Evolutionary conservation across 192 early-diverging fungal genomes (phyloP).

Genomic region (Coemansia sp.): DNA sequence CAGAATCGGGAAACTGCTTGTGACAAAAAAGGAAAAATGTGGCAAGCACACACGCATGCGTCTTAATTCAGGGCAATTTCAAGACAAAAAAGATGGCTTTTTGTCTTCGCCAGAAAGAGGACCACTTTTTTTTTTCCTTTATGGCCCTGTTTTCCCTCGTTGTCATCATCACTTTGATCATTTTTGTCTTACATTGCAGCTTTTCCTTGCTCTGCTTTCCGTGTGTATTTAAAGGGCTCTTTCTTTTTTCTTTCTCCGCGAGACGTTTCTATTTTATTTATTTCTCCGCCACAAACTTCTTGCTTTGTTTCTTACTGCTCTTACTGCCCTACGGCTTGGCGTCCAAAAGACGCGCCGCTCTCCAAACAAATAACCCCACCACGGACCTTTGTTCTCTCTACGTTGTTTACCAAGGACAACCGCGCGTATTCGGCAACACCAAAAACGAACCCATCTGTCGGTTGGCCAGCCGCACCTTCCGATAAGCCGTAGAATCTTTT

Average conservation of each 20-base stretch:
- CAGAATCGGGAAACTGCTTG: neutral
- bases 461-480: too few relatives aligned
- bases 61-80: neutral
- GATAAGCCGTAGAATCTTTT: too few relatives aligned
- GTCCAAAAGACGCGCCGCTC: neutral
- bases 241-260: too few relatives aligned
- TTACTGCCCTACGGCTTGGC: neutral
- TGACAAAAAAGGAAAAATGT: neutral
- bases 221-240: too few relatives aligned
- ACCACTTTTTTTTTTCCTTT: too few relatives aligned
- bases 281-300: too few relatives aligned
- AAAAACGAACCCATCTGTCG: too few relatives aligned
- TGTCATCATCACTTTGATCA: neutral
- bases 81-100: neutral
- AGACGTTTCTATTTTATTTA: too few relatives aligned
- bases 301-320: too few relatives aligned
- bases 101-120: neutral
- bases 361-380: neutral
- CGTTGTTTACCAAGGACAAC: neutral
- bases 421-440: neutral
- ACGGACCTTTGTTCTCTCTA: neutral
- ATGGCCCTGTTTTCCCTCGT: neutral
- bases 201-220: too few relatives aligned
- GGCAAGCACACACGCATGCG: neutral
- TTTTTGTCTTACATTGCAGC: too few relatives aligned